Conservation (phyloP, 1,284 basidiomycete species). For the Bondarzewia mesenterica region DNA sequence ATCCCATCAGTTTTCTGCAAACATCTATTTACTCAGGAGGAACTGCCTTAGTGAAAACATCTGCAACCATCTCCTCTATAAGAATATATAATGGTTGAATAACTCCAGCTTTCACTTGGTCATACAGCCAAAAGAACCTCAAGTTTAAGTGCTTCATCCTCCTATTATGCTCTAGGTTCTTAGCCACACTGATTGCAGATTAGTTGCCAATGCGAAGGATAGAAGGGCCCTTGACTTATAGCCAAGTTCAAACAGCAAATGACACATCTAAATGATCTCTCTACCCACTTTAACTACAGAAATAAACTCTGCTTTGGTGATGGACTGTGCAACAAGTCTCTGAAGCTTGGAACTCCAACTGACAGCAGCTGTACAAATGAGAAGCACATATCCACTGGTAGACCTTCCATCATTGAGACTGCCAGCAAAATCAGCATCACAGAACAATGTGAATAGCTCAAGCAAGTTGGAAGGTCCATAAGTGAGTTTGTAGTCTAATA, state of each 20-base stretch:
- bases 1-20: no score
- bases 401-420: no score
- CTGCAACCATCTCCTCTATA: slow-evolving; percentile 19
- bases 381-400: slow-evolving; percentile 7
- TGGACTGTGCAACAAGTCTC: slow-evolving; percentile 8
- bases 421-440: no score
- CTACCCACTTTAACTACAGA: slow-evolving; percentile 19
- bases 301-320: slow-evolving; percentile 19
- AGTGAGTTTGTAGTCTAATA: slow-evolving; percentile 2
- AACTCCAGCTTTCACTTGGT: slow-evolving; percentile 13
- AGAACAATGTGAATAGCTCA: no score
- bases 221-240: slow-evolving; percentile 6
- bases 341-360: slow-evolving; percentile 8
- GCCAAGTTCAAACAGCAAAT: no score
- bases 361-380: slow-evolving; percentile 4
- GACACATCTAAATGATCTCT: slow-evolving; percentile 22
- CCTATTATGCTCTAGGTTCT: slow-evolving; percentile 21
- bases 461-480: background rate
- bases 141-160: no score
- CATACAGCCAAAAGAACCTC: slow-evolving; percentile 27
- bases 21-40: no score
- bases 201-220: slow-evolving; percentile 25
- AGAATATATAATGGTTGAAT: slow-evolving; percentile 14
- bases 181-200: slow-evolving; percentile 20
- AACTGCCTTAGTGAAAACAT: slow-evolving; percentile 24